A percentile compares a stretch with the other conserved stretches of the same genome.
These are phyloP conservation scores for Lodderomyces metapsilosis DNA, from an alignment of 1,139 yeast genomes.

Conservation along the genomic window DNA sequence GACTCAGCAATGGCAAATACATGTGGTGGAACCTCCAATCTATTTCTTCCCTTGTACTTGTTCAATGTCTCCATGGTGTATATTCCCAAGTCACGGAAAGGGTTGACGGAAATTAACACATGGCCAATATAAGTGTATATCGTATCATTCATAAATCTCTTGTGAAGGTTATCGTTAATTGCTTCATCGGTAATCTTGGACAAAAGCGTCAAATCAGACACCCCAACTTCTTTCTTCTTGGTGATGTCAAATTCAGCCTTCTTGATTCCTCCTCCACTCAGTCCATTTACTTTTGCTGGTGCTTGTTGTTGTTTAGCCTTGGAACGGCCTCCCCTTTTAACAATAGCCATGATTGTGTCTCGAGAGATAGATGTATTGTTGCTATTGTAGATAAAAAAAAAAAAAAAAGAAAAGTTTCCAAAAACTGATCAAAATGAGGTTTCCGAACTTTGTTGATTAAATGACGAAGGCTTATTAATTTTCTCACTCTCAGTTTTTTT, in stretches of 20 bases:
- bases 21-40: conserved; percentile 98
- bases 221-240: conserved; percentile 96
- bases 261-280: conserved; percentile 50
- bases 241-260: conserved; percentile 89
- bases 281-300: conserved; percentile 44
- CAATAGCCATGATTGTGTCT: conserved; percentile 57
- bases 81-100: conserved; percentile 93
- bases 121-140: conserved; percentile 89
- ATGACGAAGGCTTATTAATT: too few species aligned
- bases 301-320: conserved; percentile 59
- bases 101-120: conserved; percentile 92
- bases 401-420: too few species aligned
- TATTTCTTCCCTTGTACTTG: conserved; percentile 84
- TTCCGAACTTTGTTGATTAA: too few species aligned
- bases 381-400: conserved; percentile 1
- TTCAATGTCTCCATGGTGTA: conserved; percentile 77
- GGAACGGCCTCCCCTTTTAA: conserved; percentile 70
- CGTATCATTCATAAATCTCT: conserved; percentile 83
- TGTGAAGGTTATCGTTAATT: conserved; percentile 87
- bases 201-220: conserved; percentile 86
- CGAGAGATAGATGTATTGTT: background rate
- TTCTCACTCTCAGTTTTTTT: too few species aligned
- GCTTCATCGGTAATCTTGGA: conserved; percentile 89
- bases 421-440: too few species aligned
- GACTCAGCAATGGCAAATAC: conserved; percentile 97